Evolutionary conservation across 345 rosid genomes (phyloP), one percentile per base, ranked within the genome.

Genomic region (Syzygium aromaticum): DNA sequence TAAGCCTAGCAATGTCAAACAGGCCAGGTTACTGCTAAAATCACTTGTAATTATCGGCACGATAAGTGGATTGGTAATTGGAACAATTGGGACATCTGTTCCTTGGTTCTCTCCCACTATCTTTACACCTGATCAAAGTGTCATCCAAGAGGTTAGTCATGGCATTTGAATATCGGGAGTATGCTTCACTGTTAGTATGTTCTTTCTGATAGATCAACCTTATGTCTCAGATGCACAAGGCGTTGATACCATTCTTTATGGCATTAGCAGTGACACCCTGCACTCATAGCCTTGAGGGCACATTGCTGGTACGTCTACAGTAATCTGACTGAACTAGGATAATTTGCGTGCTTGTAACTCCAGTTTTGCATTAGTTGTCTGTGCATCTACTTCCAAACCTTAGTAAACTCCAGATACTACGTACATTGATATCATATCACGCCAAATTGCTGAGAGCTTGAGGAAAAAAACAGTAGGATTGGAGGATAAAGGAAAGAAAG

Each of bases 261-360:
- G 97, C 96, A 40, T 90, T 96, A 82, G 91, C 90, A 22, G 92
- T 93, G 87, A 91, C 97, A 33, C 97, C 98, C 5, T 90, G 92
- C 90, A 93, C 94, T 85, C 97, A 92, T 88, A 89, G 98, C 90
- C 94, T 96, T 43, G 99, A 97, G 90, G 99, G 99, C 85, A 93
- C 98, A 40, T 89, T 96, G 90, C 89, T 95, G 96, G 98, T 96
- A 93, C 59, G 91, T 63, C 38, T 14, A 22, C 27, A 23, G 61
- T 56, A 56, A 63, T 56, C 64, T 27, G 17, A 46, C 86, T 77
- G 84, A 28, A 57, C 27, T 54, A 38, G 52, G 30, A n/a, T 33
- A 33, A 52, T 21, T 53, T 15, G 17, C 43, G 56, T 27, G 15
- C 9, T 30, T 21, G 49, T 33, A 57, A 38, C 51, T 40, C 43